Evolutionary conservation across 768 basidiomycete genomes (phyloP), one percentile per base, ranked within the genome.

Genomic region (Amylocystis lapponica): DNA sequence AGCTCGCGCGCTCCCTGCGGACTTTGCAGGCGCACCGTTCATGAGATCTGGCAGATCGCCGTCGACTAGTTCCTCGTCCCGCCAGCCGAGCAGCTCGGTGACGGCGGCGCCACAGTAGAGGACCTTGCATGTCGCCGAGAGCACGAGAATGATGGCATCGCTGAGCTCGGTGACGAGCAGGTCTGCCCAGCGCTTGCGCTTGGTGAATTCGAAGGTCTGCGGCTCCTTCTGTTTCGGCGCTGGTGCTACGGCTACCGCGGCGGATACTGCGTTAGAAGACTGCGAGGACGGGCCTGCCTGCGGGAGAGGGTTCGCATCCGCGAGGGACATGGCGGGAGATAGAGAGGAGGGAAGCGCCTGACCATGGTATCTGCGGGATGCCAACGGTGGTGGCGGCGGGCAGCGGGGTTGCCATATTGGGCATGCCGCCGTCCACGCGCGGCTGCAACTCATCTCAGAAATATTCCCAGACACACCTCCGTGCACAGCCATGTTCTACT

Each of bases 141-240:
- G 70, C 34, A 90, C 66, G 54, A 93, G 70, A 26, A 78, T 66
- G 57, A 86, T 71, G 14, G 75, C 79, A 47, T 89, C 89, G 23
- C 83, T 78, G 23, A 89, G 74, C 58, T 91, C 90, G 1, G 78
- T 72, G 46, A 86, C 64, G 20, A 91, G 69, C 12, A 93, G 68
- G 59, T 92, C 89, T 14, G 81, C 83, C 90, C 90, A 93, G 43
- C 82, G 74, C 59, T 91, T 91, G 43, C 89, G 70, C 57, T 87
- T 89, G 0, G 86, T 88, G 60, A 92, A 93, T 60, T 93, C 90
- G 54, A 80, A 92, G 30, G 56, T 43, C 9, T 47, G 53, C 6
- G 43, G 27, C 36, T 54, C 53, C 36, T 46, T 51, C 23, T 27
- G 20, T 23, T 38, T 35, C 45, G 26, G 22, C 16, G 19, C 39